phyloP scores from a whole-genome alignment of 805 yeast species.

The Candida xiaguanensis region DNA sequence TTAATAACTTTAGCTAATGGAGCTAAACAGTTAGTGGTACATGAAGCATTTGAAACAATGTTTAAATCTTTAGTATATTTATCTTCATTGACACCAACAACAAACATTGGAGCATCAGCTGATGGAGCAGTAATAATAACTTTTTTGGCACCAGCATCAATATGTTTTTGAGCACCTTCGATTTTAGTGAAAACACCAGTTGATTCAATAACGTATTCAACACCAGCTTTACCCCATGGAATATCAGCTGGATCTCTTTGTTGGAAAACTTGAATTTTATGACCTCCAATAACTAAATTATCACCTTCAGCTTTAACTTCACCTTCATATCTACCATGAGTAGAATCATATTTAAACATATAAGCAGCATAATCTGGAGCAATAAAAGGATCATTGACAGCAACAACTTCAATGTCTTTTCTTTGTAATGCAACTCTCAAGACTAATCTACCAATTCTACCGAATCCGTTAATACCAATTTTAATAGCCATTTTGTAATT shows the following conservation, averaged over 20 bases:
- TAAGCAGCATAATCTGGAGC: conserved; percentile 88
- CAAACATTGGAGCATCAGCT: conserved; percentile 92
- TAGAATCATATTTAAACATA: conserved; percentile 94
- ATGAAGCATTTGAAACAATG: conserved; percentile 88
- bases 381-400: conserved; percentile 90
- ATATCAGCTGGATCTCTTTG: conserved; percentile 83
- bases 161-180: conserved; percentile 80
- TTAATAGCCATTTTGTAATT: conserved; percentile 49
- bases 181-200: conserved; percentile 89
- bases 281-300: conserved; percentile 64
- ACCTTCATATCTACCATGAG: conserved; percentile 84
- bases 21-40: conserved; percentile 95
- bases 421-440: conserved; percentile 75
- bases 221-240: conserved; percentile 85
- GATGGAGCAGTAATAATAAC: conserved; percentile 94
- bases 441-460: conserved; percentile 89
- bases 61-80: conserved; percentile 70
- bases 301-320: conserved; percentile 58
- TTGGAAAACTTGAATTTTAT: conserved; percentile 62
- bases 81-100: conserved; percentile 83
- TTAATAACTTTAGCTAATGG: conserved; percentile 88
- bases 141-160: conserved; percentile 91
- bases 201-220: conserved; percentile 86
- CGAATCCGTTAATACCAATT: conserved; percentile 93
- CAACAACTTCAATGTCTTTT: conserved; percentile 76